Percentiles rank a stretch among this genome's conserved stretches.
Evolutionary conservation across 345 rosid species (phyloP).

Genomic region (Cardamine chenopodiifolia): DNA sequence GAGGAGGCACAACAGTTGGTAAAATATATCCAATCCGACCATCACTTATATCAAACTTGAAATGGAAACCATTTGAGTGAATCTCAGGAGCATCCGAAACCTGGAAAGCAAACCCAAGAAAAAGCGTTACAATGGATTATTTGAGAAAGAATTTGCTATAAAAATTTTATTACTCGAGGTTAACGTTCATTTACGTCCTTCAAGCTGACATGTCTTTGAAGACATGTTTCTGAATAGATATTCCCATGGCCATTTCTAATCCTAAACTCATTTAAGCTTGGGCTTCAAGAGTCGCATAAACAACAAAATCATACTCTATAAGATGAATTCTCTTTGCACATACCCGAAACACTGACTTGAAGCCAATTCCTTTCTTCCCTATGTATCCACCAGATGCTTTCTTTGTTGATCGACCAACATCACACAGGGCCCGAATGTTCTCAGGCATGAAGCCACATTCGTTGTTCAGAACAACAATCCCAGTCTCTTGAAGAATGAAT

Average conservation of each 20-base stretch:
- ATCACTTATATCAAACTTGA: constrained; percentile 84
- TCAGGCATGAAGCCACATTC: constrained; percentile 85
- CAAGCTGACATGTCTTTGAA: constrained; percentile 8
- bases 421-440: constrained; percentile 92
- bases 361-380: constrained; percentile 97
- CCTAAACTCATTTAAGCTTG: constrained; percentile 24
- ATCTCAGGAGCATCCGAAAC: constrained; percentile 96
- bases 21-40: constrained; percentile 95
- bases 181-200: constrained; percentile 5
- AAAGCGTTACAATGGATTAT: constrained; percentile 11
- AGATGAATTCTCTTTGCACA: constrained; percentile 27
- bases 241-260: constrained; percentile 11
- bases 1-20: constrained; percentile 79
- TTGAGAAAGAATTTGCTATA: constrained; percentile 17
- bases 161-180: neutral
- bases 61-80: constrained; percentile 94
- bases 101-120: constrained; percentile 49
- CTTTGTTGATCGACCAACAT: constrained; percentile 92
- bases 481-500: constrained; percentile 78
- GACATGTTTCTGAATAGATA: constrained; percentile 15
- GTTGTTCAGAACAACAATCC: constrained; percentile 77
- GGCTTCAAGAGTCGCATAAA: constrained; percentile 20
- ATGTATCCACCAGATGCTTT: constrained; percentile 87
- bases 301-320: constrained; percentile 19
- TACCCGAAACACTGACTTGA: constrained; percentile 99